A percentile compares a stretch with the other conserved stretches of the same genome.
Evolutionary conservation across 768 basidiomycete species (phyloP).

Genomic region (Rhizopogon salebrosus): DNA sequence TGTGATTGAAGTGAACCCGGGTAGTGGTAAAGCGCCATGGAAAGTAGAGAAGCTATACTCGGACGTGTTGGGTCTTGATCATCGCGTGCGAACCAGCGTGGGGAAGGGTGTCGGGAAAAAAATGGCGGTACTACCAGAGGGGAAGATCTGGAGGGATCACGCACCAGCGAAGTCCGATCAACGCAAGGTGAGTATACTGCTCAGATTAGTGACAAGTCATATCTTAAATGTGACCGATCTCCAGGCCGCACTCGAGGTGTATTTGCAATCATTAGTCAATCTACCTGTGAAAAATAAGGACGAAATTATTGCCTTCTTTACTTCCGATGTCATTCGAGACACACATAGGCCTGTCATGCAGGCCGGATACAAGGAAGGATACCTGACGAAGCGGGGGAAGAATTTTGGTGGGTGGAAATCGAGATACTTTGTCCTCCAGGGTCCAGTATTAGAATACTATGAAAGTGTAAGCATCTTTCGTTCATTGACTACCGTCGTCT

Average conservation of each 20-base stretch:
- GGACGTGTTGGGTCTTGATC: slow-evolving; percentile 86
- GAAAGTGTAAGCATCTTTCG: slow-evolving; percentile 71
- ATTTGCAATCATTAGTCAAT: slow-evolving; percentile 77
- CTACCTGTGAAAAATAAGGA: slow-evolving; percentile 83
- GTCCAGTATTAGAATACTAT: slow-evolving; percentile 88
- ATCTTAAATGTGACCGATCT: slow-evolving; percentile 5
- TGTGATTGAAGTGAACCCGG: slow-evolving; percentile 69
- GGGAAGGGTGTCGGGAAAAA: slow-evolving; percentile 72
- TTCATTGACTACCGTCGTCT: slow-evolving; percentile 7
- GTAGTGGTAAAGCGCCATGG: slow-evolving; percentile 67
- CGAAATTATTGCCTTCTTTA: slow-evolving; percentile 89
- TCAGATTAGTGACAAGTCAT: slow-evolving; percentile 3
- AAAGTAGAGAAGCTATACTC: slow-evolving; percentile 91
- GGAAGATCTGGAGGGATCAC: slow-evolving; percentile 93
- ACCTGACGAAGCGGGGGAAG: slow-evolving; percentile 93
- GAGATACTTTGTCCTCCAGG: slow-evolving; percentile 90
- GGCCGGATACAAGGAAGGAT: slow-evolving; percentile 88
- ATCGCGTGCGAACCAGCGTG: slow-evolving; percentile 52
- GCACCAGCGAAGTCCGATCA: slow-evolving; percentile 96
- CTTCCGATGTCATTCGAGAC: slow-evolving; percentile 79
- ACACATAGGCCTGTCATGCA: slow-evolving; percentile 73
- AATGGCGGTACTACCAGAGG: slow-evolving; percentile 81
- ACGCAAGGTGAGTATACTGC: slow-evolving; percentile 63
- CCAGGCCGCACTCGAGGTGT: slow-evolving; percentile 75
- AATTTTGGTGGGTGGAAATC: slow-evolving; percentile 99